Conservation (phyloP, 306 rosid genomes). For the Medicago lupulina region DNA sequence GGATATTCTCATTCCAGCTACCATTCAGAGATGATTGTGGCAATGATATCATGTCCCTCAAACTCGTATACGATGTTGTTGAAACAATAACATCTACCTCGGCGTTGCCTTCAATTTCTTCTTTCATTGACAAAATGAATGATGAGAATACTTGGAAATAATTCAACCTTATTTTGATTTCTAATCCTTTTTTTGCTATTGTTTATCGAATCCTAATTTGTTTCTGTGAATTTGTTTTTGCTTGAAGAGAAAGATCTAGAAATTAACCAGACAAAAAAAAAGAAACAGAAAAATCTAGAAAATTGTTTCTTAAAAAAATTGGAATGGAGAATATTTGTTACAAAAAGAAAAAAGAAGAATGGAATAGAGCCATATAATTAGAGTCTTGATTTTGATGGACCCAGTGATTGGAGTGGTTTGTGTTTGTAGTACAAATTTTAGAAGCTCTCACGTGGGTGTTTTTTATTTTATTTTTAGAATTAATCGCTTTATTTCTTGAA, state of each 20-base stretch:
- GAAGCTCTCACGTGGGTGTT: too few relatives aligned
- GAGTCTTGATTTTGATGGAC: too few relatives aligned
- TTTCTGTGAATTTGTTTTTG: neutral
- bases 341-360: too few relatives aligned
- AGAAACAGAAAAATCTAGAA: neutral
- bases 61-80: slow-evolving; percentile 56
- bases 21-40: slow-evolving; percentile 18
- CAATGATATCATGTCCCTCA: slow-evolving; percentile 55
- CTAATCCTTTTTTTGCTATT: neutral
- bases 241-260: neutral
- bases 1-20: slow-evolving; percentile 61
- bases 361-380: too few relatives aligned
- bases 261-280: too few relatives aligned
- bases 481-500: too few relatives aligned
- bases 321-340: too few relatives aligned
- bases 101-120: neutral
- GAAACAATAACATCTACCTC: slow-evolving; percentile 46
- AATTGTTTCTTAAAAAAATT: too few relatives aligned
- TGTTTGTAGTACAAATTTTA: too few relatives aligned
- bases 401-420: too few relatives aligned
- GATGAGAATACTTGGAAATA: neutral
- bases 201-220: neutral
- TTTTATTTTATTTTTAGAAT: too few relatives aligned
- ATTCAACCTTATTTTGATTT: neutral
- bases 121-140: neutral